phyloP scores from a whole-genome alignment of 495 filamentous ascomycete species.

The Penicillium lividum region DNA sequence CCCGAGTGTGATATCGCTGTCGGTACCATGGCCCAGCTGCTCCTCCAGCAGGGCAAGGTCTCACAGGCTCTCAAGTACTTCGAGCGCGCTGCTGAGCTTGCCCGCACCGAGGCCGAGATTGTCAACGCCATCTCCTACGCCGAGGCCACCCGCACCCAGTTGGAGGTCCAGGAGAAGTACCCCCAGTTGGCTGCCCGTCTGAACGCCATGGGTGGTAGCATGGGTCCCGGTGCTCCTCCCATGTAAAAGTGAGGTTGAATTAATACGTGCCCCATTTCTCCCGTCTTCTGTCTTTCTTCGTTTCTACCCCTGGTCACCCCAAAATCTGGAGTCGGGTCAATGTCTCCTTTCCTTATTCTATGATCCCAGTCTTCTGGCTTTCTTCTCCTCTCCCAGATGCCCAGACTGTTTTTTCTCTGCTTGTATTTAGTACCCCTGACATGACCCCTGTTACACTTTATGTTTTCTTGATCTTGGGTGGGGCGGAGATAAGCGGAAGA shows the following conservation, averaged over 20 bases:
- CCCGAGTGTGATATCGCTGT: constrained; percentile 99
- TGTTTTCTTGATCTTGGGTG: constrained; percentile 21
- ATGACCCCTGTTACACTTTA: constrained; percentile 29
- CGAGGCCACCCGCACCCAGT: constrained; percentile 93
- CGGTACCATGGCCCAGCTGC: constrained; percentile 98
- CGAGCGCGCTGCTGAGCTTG: constrained; percentile 90
- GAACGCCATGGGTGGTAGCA: constrained; percentile 67
- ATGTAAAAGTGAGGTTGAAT: constrained; percentile 34
- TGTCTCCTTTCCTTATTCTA: constrained; percentile 21
- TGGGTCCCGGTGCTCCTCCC: constrained; percentile 30
- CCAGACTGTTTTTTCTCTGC: constrained; percentile 28
- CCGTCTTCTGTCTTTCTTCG: constrained; percentile 21
- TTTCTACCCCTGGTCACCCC: constrained; percentile 17
- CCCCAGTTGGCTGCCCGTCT: constrained; percentile 87
- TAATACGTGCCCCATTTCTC: constrained; percentile 6
- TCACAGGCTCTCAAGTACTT: constrained; percentile 95
- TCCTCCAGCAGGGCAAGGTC: constrained; percentile 96
- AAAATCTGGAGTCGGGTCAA: constrained; percentile 15
- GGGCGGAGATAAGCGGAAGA: constrained; percentile 22
- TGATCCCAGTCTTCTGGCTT: constrained; percentile 19
- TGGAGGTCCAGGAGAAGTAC: constrained; percentile 98
- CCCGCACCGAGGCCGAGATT: constrained; percentile 93
- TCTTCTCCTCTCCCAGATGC: constrained; percentile 15
- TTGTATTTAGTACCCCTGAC: constrained; percentile 42
- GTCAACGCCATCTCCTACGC: constrained; percentile 96